Evolutionary conservation across 2,329 filamentous ascomycete species (phyloP).

Genomic region (Pestalotiopsis sp.): DNA sequence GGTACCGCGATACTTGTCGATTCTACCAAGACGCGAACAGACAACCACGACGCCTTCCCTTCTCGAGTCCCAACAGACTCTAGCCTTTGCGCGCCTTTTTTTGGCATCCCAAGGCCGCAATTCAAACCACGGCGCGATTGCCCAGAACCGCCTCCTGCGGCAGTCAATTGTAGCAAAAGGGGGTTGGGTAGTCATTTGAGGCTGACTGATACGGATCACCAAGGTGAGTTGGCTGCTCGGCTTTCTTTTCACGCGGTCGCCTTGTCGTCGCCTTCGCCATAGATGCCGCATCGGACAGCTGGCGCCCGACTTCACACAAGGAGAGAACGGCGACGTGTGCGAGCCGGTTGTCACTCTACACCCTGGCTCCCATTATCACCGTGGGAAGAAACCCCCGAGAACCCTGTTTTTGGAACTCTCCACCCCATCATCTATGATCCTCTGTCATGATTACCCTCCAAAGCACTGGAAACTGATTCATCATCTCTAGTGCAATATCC

Average conservation of each 20-base stretch:
- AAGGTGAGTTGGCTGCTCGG: constrained; percentile 23
- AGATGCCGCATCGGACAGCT: not conserved
- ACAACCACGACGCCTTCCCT: constrained; percentile 11
- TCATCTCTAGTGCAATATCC: not conserved
- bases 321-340: not conserved
- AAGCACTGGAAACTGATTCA: not conserved
- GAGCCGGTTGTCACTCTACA: not conserved
- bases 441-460: not conserved
- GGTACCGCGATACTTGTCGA: constrained; percentile 16
- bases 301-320: not conserved
- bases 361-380: not conserved
- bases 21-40: constrained; percentile 13
- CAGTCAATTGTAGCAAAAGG: constrained; percentile 27
- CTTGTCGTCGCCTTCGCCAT: not conserved
- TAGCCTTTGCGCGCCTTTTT: not conserved
- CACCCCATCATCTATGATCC: not conserved
- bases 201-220: constrained; percentile 21
- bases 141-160: constrained; percentile 20
- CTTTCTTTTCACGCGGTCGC: constrained; percentile 4
- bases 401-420: not conserved
- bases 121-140: constrained; percentile 21
- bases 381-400: not conserved
- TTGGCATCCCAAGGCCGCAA: not conserved
- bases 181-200: constrained; percentile 28
- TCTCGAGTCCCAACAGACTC: not conserved